Base-by-base conservation (phyloP, 768 basidiomycete genomes). In the Gyrodon lividus region DNA sequence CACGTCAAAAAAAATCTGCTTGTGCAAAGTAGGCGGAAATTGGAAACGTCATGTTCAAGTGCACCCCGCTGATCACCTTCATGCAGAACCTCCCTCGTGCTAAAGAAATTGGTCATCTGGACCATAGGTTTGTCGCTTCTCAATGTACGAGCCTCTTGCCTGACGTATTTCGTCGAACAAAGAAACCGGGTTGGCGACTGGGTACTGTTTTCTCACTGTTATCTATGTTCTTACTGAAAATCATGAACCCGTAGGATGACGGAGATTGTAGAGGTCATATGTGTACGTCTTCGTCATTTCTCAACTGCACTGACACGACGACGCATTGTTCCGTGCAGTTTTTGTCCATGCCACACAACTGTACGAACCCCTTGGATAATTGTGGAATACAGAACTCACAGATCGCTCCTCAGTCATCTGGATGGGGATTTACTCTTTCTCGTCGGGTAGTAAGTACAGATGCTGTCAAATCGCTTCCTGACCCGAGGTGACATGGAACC, bases 141-240 rank as follows among this genome's bases (percentile, higher is more conserved):
- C 26, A 12, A 28, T 30, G 19, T 28, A 41, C 12, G 8, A 26
- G n/a, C 12, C 13, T 30, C 6, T 5, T 10, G 24, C 7, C 7
- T 26, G 24, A 26, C 24, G 4, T 7, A 7, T 26, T 26, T 26
- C 24, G 4, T 26, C 24, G 24, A 4, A 9, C 5, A 19, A 23
- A 48, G 47, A 48, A 43, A 48, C 47, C 14, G 47, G 47, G 41
- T 6, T 48, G 22, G 22, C 19, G 7, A 43, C 47, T 9, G 38
- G 47, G 47, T n/a, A n/a, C n/a, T 48, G 26, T 28, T 41, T 9
- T 30, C 38, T n/a, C 19, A 34, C 33, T 5, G 12, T 3, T 34
- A 5, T 4, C 16, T 34, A 16, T 34, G 4, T 5, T 10, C 33
- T 26, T 7, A 26, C 24, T 26, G 24, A 26, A 34, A 4, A 5